Percentiles rank a stretch among this genome's conserved stretches.
phyloP scores from a whole-genome alignment of 768 basidiomycete species.

The Candolleomyces eurysporus region DNA sequence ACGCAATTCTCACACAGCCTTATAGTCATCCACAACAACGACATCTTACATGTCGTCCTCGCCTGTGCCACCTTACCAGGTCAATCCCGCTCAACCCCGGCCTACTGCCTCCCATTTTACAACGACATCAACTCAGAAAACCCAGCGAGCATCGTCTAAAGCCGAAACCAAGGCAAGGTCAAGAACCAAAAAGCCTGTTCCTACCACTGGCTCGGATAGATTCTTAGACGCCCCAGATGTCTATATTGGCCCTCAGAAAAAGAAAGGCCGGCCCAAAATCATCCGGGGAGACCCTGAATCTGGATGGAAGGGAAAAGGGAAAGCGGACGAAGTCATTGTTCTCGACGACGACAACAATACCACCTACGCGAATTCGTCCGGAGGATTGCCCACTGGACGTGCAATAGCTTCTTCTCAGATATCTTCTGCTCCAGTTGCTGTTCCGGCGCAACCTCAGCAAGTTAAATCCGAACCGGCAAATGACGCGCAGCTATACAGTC shows the following conservation, averaged over 20 bases:
- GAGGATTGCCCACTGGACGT: background rate
- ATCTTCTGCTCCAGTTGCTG: background rate
- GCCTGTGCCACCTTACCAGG: background rate
- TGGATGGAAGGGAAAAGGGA: conserved; percentile 1
- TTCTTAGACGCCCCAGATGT: conserved; percentile 37
- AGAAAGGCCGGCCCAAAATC: conserved; percentile 38
- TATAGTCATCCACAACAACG: conserved; percentile 1
- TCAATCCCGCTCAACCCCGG: background rate
- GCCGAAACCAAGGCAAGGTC: conserved; percentile 24
- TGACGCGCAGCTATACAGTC: conserved; percentile 22
- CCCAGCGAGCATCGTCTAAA: background rate
- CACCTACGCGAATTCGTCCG: too few relatives aligned
- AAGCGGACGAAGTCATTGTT: conserved; percentile 20
- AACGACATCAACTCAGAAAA: background rate
- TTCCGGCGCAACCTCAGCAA: conserved; percentile 12
- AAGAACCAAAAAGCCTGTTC: conserved; percentile 29
- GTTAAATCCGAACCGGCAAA: conserved; percentile 11
- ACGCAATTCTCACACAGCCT: background rate
- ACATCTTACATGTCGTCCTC: background rate
- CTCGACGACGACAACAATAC: conserved; percentile 24
- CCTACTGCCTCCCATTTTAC: background rate
- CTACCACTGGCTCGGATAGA: conserved; percentile 41
- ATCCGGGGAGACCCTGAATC: background rate
- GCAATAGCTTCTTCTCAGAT: background rate
- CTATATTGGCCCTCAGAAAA: conserved; percentile 46